Base-by-base conservation (phyloP, 164 flowering plant species). In the Chimonanthus salicifolius region DNA sequence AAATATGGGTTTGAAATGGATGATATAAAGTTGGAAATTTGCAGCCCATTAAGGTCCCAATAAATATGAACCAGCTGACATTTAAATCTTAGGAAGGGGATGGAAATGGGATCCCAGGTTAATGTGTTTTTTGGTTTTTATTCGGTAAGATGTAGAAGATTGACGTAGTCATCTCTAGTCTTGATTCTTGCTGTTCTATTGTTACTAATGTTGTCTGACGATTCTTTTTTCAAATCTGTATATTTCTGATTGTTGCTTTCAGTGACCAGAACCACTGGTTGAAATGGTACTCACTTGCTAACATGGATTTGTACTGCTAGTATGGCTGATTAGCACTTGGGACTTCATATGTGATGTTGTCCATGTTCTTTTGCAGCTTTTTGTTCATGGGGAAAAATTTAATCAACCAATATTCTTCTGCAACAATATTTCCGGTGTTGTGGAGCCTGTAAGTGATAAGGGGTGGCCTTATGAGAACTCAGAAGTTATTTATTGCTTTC, bases 361-460 rank as follows among this genome's bases (percentile, higher is more conserved):
- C 21, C 45, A 69, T 49, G 60, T 49, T 45, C 33, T 49, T 69
- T 54, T 82, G 80, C 91, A 94, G 97, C 94, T 95, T 47, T 85
- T 84, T 77, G 85, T 94, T 47, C 92, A 82, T 78, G 86, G 71
- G 47, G 99, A 95, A 69, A 94, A 89, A 73, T 95, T 93, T 71
- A 88, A 87, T 78, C 99, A 95, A 69, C 99, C 99, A 63, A 90
- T 95, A 79, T 95, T 95, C 81, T 74, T 71, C 75, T 96, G 99
- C 92, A 96, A 94, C 88, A 94, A 96, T 71, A 92, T 96, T n/a
- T 83, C 99, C 67, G 98, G 98, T 58, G 78, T 50, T n/a, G 98
- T 96, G 79, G 98, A 96, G 60, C 99, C 99, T 63, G 99, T 93
- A 77, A 92, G 98, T 83, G 74, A 43, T 21, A 48, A 65, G 45